Percentiles rank a stretch among this genome's conserved stretches.
These are phyloP conservation scores for Apiotrichum sp. DNA, from an alignment of 1,284 basidiomycete species.

Conservation along the genomic window DNA sequence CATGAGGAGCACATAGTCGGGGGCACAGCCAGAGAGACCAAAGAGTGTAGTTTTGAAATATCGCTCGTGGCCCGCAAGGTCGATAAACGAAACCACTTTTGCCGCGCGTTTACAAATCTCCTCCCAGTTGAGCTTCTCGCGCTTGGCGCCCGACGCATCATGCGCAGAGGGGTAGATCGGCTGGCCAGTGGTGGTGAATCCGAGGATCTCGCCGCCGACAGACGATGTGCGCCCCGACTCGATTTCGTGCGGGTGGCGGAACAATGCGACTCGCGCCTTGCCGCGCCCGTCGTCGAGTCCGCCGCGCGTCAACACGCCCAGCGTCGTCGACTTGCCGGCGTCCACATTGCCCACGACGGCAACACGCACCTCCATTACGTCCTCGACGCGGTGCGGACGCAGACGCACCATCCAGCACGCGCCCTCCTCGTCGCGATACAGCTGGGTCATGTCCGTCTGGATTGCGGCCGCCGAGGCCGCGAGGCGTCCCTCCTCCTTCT, in stretches of 20 bases:
- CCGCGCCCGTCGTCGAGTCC: constrained; percentile 91
- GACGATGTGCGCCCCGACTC: constrained; percentile 92
- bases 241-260: constrained; percentile 95
- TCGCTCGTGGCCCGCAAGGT: constrained; percentile 83
- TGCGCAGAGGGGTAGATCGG: constrained; percentile 63
- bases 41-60: constrained; percentile 83
- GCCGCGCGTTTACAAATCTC: constrained; percentile 85
- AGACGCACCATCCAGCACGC: constrained; percentile 39
- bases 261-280: constrained; percentile 82
- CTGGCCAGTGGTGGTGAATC: constrained; percentile 66
- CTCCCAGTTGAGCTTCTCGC: constrained; percentile 90
- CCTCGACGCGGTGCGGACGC: constrained; percentile 42
- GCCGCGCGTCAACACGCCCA: constrained; percentile 64
- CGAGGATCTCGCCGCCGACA: constrained; percentile 94
- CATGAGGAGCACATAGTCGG: constrained; percentile 92
- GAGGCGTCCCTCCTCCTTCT: constrained; percentile 25
- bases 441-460: constrained; percentile 37
- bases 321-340: constrained; percentile 85
- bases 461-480: constrained; percentile 21
- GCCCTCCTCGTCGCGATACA: constrained; percentile 28
- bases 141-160: constrained; percentile 55
- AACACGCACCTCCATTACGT: constrained; percentile 74
- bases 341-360: constrained; percentile 87
- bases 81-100: constrained; percentile 93
- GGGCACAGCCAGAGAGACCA: constrained; percentile 86